phyloP scores from a whole-genome alignment of 2,329 filamentous ascomycete genomes.

The Calonectria montana region DNA sequence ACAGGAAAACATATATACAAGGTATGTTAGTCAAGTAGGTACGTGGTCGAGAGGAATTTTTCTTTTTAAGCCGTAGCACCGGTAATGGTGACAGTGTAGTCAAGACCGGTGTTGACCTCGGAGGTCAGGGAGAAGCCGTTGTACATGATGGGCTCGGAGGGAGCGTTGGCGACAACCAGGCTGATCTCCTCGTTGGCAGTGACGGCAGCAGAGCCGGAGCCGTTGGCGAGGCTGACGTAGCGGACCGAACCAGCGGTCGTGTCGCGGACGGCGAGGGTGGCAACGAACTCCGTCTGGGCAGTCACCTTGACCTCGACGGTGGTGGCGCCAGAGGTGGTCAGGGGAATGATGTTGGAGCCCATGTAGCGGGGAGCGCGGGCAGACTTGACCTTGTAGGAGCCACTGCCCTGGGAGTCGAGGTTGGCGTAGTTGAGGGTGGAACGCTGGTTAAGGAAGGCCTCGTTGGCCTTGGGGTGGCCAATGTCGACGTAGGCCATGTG shows the following conservation, averaged over 20 bases:
- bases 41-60: no score
- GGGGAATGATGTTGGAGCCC: constrained; percentile 61
- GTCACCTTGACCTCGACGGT: constrained; percentile 49
- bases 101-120: constrained; percentile 51
- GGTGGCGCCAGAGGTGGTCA: constrained; percentile 48
- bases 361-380: constrained; percentile 59
- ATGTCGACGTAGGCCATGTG: constrained; percentile 65
- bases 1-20: neutral
- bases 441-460: constrained; percentile 51
- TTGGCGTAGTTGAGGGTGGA: constrained; percentile 54
- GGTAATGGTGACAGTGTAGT: constrained; percentile 51
- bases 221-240: constrained; percentile 51
- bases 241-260: constrained; percentile 40
- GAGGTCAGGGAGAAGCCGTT: constrained; percentile 54
- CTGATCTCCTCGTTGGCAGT: constrained; percentile 55
- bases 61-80: constrained; percentile 40
- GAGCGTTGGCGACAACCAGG: constrained; percentile 62
- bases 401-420: constrained; percentile 50
- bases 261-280: constrained; percentile 52
- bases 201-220: constrained; percentile 48
- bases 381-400: constrained; percentile 55
- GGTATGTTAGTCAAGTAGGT: neutral
- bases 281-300: constrained; percentile 51
- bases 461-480: constrained; percentile 54
- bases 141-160: constrained; percentile 54